phyloP scores from a whole-genome alignment of 1,284 basidiomycete genomes.

The Malassezia slooffiae region DNA sequence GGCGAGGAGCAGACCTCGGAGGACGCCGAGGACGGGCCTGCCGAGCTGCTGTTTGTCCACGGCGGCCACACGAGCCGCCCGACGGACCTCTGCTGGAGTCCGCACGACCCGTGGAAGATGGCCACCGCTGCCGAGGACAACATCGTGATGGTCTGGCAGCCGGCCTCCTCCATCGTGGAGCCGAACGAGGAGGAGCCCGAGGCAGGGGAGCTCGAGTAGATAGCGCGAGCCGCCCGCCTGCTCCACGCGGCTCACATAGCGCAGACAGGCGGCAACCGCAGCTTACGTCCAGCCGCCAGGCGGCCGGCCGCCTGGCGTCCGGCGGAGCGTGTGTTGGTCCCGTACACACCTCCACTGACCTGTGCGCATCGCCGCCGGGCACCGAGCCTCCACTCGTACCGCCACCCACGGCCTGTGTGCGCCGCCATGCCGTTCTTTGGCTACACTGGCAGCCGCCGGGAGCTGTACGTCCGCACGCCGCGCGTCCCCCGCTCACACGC shows the following conservation, averaged over 20 bases:
- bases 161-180: slow-evolving; percentile 14
- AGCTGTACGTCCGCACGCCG: slow-evolving; percentile 5
- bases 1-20: slow-evolving; percentile 94
- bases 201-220: slow-evolving; percentile 13
- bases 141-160: slow-evolving; percentile 39
- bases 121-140: slow-evolving; percentile 43
- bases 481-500: slow-evolving; percentile 1
- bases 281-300: too few relatives aligned
- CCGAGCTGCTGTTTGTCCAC: slow-evolving; percentile 49
- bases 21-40: slow-evolving; percentile 89
- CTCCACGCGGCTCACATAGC: too few relatives aligned
- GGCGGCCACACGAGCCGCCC: slow-evolving; percentile 43
- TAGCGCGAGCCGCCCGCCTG: not conserved
- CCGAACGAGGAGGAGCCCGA: slow-evolving; percentile 12
- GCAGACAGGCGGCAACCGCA: too few relatives aligned
- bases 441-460: slow-evolving; percentile 11
- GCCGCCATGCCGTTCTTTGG: slow-evolving; percentile 13
- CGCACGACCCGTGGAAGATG: slow-evolving; percentile 39
- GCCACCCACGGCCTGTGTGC: not conserved
- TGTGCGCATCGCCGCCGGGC: too few relatives aligned
- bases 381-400: not conserved
- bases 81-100: slow-evolving; percentile 42
- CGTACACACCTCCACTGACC: not conserved
- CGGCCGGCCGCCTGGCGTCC: too few relatives aligned
- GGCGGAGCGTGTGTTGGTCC: too few relatives aligned